Base-by-base conservation (phyloP, 164 flowering plant species). In the Amborella trichopoda region DNA sequence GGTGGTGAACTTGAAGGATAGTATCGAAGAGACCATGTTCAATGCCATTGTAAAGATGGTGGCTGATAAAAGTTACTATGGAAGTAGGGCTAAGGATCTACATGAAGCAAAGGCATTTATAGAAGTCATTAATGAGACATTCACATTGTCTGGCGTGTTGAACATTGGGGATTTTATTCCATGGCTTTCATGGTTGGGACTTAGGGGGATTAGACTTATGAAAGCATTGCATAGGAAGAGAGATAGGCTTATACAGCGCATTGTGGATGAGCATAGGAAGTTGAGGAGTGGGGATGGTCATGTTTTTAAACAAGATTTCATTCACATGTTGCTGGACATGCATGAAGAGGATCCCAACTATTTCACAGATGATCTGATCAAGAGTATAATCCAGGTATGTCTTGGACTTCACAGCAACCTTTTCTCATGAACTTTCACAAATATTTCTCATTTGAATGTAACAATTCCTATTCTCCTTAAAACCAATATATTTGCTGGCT, bases 1-100 rank as follows among this genome's bases (percentile, higher is more conserved):
- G 14, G 23, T 58, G 0, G 28, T 73, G 10, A 13, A 3, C 3
- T 25, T 79, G 20, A 85, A 80, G 47, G 75, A 77, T 38, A 46
- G 58, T 20, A 62, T 81, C 2, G 55, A 75, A 0, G 65, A 67
- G 3, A 48, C 79, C 18, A 81, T 77, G 44, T 52, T 81, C 9
- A 81, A 77, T 49, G 83, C 77, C 17, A 77, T 81, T 1, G 72
- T 85, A 30, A 55, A 85, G 14, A 80, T 85, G 78, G 88, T 81
- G 24, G 44, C 79, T 50, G 95, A 87, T 42, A 79, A 68, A 50
- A 79, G 68, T 52, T 81, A 77, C 61, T 44, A 61, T 26, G 77
- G 68, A 18, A 60, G 61, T 4, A 54, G 43, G 20, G 41, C 26
- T 2, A 70, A 60, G 27, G 37, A 40, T 8, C 53, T 69, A 4